phyloP scores from a whole-genome alignment of 352 stramenopile species.

The Blastocystis sp. region DNA sequence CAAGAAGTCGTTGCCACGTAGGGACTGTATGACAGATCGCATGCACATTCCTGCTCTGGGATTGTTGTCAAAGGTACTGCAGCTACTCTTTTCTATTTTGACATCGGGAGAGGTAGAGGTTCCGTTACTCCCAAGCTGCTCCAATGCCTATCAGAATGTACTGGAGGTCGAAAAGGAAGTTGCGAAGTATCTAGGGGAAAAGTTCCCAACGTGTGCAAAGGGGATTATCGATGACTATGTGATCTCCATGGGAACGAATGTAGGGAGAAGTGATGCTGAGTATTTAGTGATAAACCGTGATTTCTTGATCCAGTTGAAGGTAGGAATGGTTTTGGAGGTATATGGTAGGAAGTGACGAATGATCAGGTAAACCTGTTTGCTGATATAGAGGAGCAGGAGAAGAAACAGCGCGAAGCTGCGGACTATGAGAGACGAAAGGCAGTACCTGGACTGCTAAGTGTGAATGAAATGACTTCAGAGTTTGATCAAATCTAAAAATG shows the following conservation, averaged over 20 bases:
- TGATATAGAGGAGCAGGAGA: constrained; percentile 64
- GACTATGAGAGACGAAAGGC: constrained; percentile 51
- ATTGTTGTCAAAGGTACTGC: constrained; percentile 90
- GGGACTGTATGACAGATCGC: constrained; percentile 82
- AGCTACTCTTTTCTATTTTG: constrained; percentile 93
- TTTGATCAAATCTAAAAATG: neutral
- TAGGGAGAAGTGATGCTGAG: constrained; percentile 94
- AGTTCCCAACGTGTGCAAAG: constrained; percentile 91
- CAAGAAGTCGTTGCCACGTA: neutral
- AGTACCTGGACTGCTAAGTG: constrained; percentile 14
- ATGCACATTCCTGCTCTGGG: constrained; percentile 98
- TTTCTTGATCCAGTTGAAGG: constrained; percentile 95
- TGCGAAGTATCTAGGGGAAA: constrained; percentile 85
- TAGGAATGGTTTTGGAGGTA: constrained; percentile 69
- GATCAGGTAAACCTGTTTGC: constrained; percentile 68
- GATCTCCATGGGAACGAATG: constrained; percentile 87
- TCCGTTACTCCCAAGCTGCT: constrained; percentile 80
- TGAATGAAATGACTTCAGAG: constrained; percentile 62
- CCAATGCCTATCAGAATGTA: constrained; percentile 79
- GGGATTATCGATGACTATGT: constrained; percentile 87
- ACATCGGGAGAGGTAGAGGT: constrained; percentile 88
- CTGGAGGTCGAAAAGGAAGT: neutral
- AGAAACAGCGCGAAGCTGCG: constrained; percentile 67
- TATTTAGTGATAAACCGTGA: constrained; percentile 94
- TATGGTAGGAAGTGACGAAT: constrained; percentile 66